These are phyloP conservation scores for Candida rishiriensis DNA, from an alignment of 805 yeast genomes.

Conservation along the genomic window DNA sequence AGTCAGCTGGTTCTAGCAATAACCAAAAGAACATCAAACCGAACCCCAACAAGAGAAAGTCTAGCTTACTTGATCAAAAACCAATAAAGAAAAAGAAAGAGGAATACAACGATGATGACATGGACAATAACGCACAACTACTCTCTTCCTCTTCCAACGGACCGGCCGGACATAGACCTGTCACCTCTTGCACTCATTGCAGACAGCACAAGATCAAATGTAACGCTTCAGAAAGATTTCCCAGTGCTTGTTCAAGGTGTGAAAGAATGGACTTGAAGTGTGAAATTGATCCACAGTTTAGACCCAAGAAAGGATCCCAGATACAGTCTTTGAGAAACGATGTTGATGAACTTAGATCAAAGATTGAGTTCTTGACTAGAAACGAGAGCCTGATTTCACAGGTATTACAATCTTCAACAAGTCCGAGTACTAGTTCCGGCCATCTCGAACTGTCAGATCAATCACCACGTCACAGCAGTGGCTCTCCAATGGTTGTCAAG, in stretches of 20 bases:
- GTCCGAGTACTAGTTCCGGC: conserved; percentile 4
- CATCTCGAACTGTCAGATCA: background rate
- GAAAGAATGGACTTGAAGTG: conserved; percentile 74
- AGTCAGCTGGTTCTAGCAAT: background rate
- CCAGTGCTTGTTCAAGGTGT: conserved; percentile 80
- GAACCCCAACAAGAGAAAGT: conserved; percentile 5
- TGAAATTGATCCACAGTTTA: conserved; percentile 85
- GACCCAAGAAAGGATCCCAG: conserved; percentile 90
- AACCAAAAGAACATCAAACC: conserved; percentile 1
- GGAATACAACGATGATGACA: background rate
- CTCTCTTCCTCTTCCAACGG: conserved; percentile 12
- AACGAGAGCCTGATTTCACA: conserved; percentile 67
- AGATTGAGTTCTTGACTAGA: conserved; percentile 60
- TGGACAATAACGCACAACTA: background rate
- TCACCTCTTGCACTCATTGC: conserved; percentile 90
- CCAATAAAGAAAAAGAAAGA: conserved; percentile 9
- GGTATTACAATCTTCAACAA: conserved; percentile 41
- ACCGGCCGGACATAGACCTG: conserved; percentile 70
- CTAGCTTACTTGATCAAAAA: background rate
- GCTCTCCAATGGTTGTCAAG: conserved; percentile 28
- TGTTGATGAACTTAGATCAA: conserved; percentile 71
- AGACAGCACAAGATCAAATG: conserved; percentile 93
- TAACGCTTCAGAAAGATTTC: conserved; percentile 81
- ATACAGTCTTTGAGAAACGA: conserved; percentile 80
- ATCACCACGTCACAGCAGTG: background rate